phyloP scores from a whole-genome alignment of 2,329 filamentous ascomycete genomes.

The Cladophialophora psammophila region DNA sequence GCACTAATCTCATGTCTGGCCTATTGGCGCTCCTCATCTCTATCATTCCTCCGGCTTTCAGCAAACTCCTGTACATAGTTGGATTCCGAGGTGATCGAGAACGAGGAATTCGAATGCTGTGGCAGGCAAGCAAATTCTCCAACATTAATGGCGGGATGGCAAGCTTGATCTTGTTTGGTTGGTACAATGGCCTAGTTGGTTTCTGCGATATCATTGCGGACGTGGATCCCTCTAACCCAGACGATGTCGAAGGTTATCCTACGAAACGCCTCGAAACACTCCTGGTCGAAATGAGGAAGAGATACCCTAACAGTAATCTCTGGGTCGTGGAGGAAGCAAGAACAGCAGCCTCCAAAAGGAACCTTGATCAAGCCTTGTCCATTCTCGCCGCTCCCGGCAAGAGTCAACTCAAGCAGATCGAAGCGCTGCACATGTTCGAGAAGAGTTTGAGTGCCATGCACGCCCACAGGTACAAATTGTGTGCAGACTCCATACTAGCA shows the following conservation, averaged over 20 bases:
- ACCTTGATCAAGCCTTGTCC: constrained; percentile 71
- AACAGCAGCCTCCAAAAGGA: constrained; percentile 71
- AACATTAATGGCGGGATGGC: constrained; percentile 95
- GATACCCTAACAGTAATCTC: constrained; percentile 81
- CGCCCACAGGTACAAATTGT: constrained; percentile 75
- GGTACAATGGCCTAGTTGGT: constrained; percentile 86
- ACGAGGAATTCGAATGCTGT: constrained; percentile 82
- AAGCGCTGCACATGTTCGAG: constrained; percentile 86
- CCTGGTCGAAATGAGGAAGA: constrained; percentile 73
- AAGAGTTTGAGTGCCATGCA: constrained; percentile 80
- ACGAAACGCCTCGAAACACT: constrained; percentile 70
- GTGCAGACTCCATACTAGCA: constrained; percentile 72
- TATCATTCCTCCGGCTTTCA: constrained; percentile 89
- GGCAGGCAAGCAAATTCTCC: constrained; percentile 83
- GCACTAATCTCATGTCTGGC: constrained; percentile 88
- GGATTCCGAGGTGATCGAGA: constrained; percentile 90
- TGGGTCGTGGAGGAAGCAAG: constrained; percentile 91
- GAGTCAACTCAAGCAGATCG: constrained; percentile 85
- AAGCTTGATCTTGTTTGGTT: constrained; percentile 76
- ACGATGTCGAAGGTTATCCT: constrained; percentile 74
- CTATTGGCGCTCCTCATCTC: constrained; percentile 86
- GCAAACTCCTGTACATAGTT: constrained; percentile 83
- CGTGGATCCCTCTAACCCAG: constrained; percentile 57
- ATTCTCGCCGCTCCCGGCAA: constrained; percentile 66
- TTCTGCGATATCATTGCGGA: constrained; percentile 84